These are phyloP conservation scores for Thermochaetoides thermophila DNA, from an alignment of 495 filamentous ascomycete genomes.

Conservation along the genomic window DNA sequence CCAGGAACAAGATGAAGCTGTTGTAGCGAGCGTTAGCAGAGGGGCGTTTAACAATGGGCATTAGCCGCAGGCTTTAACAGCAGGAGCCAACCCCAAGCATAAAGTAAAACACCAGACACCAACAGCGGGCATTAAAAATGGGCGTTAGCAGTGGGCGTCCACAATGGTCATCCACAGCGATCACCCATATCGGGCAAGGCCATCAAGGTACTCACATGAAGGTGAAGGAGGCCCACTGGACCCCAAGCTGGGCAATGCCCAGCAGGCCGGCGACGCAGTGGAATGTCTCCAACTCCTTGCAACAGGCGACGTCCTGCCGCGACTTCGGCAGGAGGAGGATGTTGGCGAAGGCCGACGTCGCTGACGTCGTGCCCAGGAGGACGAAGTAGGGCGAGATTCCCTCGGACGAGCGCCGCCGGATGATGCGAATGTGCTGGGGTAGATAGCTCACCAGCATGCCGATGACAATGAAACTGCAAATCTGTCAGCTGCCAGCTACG, in stretches of 20 bases:
- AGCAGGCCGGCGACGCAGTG: conserved; percentile 74
- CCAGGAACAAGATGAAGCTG: conserved; percentile 71
- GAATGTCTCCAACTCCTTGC: conserved; percentile 59
- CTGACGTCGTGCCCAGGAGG: conserved; percentile 77
- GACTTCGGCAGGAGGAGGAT: conserved; percentile 72
- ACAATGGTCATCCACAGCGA: no score
- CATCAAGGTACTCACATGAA: conserved; percentile 52
- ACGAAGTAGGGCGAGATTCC: conserved; percentile 92
- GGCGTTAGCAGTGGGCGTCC: no score
- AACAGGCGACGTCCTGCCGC: conserved; percentile 68
- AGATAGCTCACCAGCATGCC: conserved; percentile 90
- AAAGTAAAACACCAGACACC: no score
- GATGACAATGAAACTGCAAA: conserved; percentile 59
- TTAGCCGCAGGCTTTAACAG: no score
- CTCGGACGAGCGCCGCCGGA: conserved; percentile 72
- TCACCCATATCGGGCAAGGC: background rate
- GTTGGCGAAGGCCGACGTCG: conserved; percentile 77
- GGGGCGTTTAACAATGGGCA: no score
- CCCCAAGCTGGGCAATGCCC: conserved; percentile 76
- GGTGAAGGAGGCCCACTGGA: conserved; percentile 83
- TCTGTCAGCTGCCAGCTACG: no score
- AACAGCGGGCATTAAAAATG: no score
- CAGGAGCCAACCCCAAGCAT: no score
- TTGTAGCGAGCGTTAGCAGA: no score
- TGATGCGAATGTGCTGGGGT: conserved; percentile 87